Evolutionary conservation across 78 protist genomes (phyloP).

Genomic region (Isochrysis galbana): DNA sequence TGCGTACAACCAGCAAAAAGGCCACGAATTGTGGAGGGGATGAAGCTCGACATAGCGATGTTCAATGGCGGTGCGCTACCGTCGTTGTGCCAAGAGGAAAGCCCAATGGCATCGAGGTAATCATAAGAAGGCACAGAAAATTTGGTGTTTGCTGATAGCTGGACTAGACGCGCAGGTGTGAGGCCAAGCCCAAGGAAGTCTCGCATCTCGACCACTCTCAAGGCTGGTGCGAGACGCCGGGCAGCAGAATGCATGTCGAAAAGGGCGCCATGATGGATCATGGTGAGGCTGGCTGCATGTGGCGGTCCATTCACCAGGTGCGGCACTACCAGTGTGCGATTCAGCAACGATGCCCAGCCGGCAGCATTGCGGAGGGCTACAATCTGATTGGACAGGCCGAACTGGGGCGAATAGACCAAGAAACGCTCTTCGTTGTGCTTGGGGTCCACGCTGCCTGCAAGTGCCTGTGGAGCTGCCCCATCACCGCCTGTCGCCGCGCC

Average conservation of each 20-base stretch:
- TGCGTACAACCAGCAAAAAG: neutral
- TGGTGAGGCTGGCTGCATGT: neutral
- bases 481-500: too few species aligned
- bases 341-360: neutral
- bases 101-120: neutral
- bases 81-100: neutral
- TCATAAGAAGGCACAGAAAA: neutral
- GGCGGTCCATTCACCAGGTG: neutral
- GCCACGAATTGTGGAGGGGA: neutral
- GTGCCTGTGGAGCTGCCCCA: too few species aligned
- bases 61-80: neutral
- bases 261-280: neutral
- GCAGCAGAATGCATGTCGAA: neutral
- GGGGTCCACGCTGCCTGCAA: too few species aligned
- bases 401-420: neutral
- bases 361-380: neutral
- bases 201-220: neutral
- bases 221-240: neutral
- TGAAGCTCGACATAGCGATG: neutral
- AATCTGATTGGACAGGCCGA: neutral
- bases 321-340: neutral
- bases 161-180: neutral
- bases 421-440: neutral
- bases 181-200: neutral
- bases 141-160: neutral